Evolutionary conservation across 2,329 filamentous ascomycete genomes (phyloP), one percentile per base, ranked within the genome.

Genomic region (Ophiosphaerella korrae): DNA sequence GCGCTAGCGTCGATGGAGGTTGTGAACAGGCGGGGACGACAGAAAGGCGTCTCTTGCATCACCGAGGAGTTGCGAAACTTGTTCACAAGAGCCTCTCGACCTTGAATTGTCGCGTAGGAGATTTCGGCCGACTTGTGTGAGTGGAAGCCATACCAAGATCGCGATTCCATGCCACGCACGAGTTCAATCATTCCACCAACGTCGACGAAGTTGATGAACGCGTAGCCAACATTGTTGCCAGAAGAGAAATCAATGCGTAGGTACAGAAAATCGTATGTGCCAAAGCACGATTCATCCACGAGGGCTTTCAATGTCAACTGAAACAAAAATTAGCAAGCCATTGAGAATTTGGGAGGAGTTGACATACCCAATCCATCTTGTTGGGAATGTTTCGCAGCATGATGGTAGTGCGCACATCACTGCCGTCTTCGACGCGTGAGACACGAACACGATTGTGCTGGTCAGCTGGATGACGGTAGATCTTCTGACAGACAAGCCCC

Each of bases 1-100:
- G 72, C 2, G 75, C 79, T 4, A 44, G 78, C 76, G 7, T 78
- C 77, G 29, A 68, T 71, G 18, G 74, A 69, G 35, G 82, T 81
- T 53, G 79, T 76, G 73, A 83, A 87, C 5, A 73, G 46, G 35
- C 95, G 95, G 0, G 94, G 94, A 1, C 91, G 87, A 65, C 91
- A 96, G 45, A 88, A 86, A 0, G 85, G 80, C 9, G 86, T 84
- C 74, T 97, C 92, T 1, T 93, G 80, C 91, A 97, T 97, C 26
- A 99, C 92, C 0, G 91, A 93, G 34, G 91, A 96, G 77, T 99
- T 99, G 32, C 94, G 87, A 68, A 99, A 99, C 70, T 97, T 97
- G 72, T 95, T 89, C 6, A 97, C 85, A 0, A 97, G 81, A 57
- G 90, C 93, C 67, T 96, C 92, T 57, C 88, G 88, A 39, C 94